Evolutionary conservation across 2,329 filamentous ascomycete species (phyloP), one percentile per base, ranked within the genome.

Genomic region (Sporothrix brunneoviolacea): DNA sequence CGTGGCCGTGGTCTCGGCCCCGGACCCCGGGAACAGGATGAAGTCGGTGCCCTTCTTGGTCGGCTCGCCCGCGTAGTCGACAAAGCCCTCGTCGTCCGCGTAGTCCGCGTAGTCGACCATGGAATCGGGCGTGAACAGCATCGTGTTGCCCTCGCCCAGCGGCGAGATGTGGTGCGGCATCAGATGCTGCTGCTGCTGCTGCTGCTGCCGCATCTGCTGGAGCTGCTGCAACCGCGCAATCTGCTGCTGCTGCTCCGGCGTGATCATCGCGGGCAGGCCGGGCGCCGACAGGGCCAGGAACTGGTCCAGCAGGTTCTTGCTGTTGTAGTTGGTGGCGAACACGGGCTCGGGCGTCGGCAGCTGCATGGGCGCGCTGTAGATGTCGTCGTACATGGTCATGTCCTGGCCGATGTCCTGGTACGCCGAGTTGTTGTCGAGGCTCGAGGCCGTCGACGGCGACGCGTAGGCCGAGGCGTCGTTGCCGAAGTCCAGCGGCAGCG

Each of bases 81-180:
- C 77, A 58, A 82, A 86, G 35, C 75, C 77, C 59, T 88, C 84
- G 54, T 89, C 84, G 21, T 80, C 76, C 16, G 71, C 70, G 53
- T n/a, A 86, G 35, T 75, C 77, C 59, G 88, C 84, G 54, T 89
- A 84, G 21, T 80, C 76, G 16, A 71, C 70, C 53, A 81, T 65
- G 0, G 82, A 83, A 37, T 75, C 74, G 42, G 85, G 82, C 9
- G 84, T 85, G 66, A 76, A 85, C 28, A 88, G 74, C 69, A 87
- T 86, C 2, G 81, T 70, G 53, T 84, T 82, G 32, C 77, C 75
- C 59, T 88, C 84, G 5, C 82, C 85, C 48, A 75, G 73, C 8
- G 84, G 84, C 4, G 85, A 89, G 54, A 88, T 76, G 36, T 49
- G 50, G 3, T 48, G 21, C 33, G 24, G n/a, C 28, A 53, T 33